Evolutionary conservation across 1,284 basidiomycete genomes (phyloP), one percentile per base, ranked within the genome.

Genomic region (Pseudozyma sp.): DNA sequence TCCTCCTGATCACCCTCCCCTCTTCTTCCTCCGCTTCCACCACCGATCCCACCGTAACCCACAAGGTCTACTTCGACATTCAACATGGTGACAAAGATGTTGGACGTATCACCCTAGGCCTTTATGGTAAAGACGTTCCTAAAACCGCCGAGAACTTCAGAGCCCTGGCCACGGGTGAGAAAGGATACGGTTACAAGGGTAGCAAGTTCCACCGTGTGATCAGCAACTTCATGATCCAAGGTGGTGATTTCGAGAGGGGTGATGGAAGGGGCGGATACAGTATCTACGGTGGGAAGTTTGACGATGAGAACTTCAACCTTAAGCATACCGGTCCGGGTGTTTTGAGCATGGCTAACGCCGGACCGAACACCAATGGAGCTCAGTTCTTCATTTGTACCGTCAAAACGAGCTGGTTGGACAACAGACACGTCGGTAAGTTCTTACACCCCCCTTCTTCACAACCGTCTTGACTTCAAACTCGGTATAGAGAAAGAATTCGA

Each of bases 131-230:
- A 19, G 77, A 70, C 13, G 82, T 79, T 5, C 84, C 84, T 49
- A 76, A 66, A 52, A 85, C 84, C 0, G 78, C 77, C 13, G 71
- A 74, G 14, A 84, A 84, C 77, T 85, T 85, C 70, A 76, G 81
- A 18, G 71, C 73, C 12, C 77, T 85, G n/a, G 77, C 77, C 38
- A 77, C 76, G 42, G 79, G 81, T 38, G 88, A 91, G 80, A 91
- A 89, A 78, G 93, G 92, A 86, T 90, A 88, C 72, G 90, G 91
- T 16, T 92, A 91, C 88, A 88, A 91, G 86, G 90, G 90, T 59
- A 90, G 89, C 57, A 87, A 87, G 68, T 91, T 91, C 88, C 90
- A 76, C 77, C 76, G 81, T 14, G 81, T 84, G 77, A 91, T 91
- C 86, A 89, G 89, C 86, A 87, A 89, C 85, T 91, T 91, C 86